phyloP scores from a whole-genome alignment of 768 basidiomycete species.

The Phanerochaete carnosa region DNA sequence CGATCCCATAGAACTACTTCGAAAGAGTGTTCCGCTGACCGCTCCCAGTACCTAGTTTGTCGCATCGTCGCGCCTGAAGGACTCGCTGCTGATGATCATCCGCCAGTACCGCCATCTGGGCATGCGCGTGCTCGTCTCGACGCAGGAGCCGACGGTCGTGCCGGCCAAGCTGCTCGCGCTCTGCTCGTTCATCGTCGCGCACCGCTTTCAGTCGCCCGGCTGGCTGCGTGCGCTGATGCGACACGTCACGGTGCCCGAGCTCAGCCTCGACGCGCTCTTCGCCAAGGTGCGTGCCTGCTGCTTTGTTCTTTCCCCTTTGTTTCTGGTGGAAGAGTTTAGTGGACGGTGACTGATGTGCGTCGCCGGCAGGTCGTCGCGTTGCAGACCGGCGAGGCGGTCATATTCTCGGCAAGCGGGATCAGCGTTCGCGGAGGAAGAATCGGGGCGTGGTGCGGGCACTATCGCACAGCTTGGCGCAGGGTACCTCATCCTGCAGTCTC shows the following conservation, averaged over 20 bases:
- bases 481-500: constrained; percentile 57
- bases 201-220: constrained; percentile 69
- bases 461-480: constrained; percentile 44
- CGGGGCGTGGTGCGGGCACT: neutral
- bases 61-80: too few relatives aligned
- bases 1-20: too few relatives aligned
- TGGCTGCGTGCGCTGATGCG: constrained; percentile 71
- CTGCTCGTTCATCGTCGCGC: constrained; percentile 61
- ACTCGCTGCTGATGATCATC: constrained; percentile 54
- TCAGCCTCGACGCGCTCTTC: constrained; percentile 50
- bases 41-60: too few relatives aligned
- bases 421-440: constrained; percentile 5
- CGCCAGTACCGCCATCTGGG: constrained; percentile 70
- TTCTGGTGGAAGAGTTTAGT: neutral
- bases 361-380: too few relatives aligned
- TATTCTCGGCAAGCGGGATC: constrained; percentile 59
- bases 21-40: too few relatives aligned
- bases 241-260: constrained; percentile 48
- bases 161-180: constrained; percentile 61
- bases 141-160: too few relatives aligned
- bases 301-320: constrained; percentile 32
- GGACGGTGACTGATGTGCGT: neutral
- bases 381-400: constrained; percentile 70
- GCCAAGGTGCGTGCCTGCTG: constrained; percentile 55
- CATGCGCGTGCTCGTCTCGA: too few relatives aligned